Evolutionary conservation across 2,329 filamentous ascomycete genomes (phyloP).

Genomic region (Penicillium sp.): DNA sequence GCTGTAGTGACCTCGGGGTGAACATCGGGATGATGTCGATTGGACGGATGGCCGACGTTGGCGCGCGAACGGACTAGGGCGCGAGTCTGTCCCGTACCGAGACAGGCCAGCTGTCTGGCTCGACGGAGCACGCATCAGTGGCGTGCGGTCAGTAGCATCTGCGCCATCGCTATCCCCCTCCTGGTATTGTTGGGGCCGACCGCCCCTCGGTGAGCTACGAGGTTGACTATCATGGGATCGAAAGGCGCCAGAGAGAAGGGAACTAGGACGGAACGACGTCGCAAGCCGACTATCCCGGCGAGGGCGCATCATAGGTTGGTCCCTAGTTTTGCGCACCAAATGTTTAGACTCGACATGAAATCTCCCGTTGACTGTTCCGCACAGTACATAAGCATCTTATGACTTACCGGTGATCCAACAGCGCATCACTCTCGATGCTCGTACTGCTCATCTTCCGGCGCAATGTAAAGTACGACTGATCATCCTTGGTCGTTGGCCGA

Average conservation of each 20-base stretch:
- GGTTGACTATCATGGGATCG: conserved; percentile 50
- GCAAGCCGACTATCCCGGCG: conserved; percentile 58
- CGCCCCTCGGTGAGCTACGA: conserved; percentile 42
- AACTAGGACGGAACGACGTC: conserved; percentile 45
- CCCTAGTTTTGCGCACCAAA: conserved; percentile 45
- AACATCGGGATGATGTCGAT: conserved; percentile 36
- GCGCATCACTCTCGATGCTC: conserved; percentile 83
- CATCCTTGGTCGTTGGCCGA: conserved; percentile 30
- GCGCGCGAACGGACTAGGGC: conserved; percentile 31
- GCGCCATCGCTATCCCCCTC: conserved; percentile 38
- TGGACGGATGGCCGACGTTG: conserved; percentile 34
- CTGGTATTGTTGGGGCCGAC: conserved; percentile 25
- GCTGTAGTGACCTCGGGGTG: conserved; percentile 33
- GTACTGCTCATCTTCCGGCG: conserved; percentile 72
- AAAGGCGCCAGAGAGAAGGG: conserved; percentile 34
- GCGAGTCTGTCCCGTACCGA: conserved; percentile 40
- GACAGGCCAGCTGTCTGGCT: conserved; percentile 40
- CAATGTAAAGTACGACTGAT: conserved; percentile 58
- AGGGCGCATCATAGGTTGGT: conserved; percentile 65
- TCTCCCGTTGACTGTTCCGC: background rate
- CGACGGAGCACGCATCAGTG: conserved; percentile 50
- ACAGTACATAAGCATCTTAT: background rate
- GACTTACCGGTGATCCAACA: conserved; percentile 80
- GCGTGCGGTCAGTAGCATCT: conserved; percentile 57
- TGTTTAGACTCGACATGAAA: conserved; percentile 13